Conservation (phyloP, 1,284 basidiomycete species). For the Trametes pubescens region DNA sequence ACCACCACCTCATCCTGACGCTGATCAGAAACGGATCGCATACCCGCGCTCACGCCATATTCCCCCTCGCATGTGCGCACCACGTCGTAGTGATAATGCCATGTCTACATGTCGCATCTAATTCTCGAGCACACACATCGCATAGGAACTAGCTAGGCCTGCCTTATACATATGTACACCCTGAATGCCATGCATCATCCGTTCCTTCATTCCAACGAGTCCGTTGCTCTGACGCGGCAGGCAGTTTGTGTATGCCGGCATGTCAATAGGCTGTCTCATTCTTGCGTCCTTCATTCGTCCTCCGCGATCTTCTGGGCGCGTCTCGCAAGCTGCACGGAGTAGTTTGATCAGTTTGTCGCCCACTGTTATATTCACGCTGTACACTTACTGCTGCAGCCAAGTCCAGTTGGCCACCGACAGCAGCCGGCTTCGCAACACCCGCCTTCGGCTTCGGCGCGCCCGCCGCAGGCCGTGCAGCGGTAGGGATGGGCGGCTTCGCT, state of each 20-base stretch:
- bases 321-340: constrained; percentile 63
- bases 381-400: constrained; percentile 78
- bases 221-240: not conserved
- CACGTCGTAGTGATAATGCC: constrained; percentile 28
- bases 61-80: constrained; percentile 1
- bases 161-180: constrained; percentile 34
- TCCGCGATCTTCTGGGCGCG: constrained; percentile 71
- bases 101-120: constrained; percentile 34
- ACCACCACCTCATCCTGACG: constrained; percentile 19
- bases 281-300: constrained; percentile 39
- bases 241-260: not conserved
- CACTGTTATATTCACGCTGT: not conserved
- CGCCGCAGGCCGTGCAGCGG: constrained; percentile 56
- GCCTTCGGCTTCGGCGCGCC: constrained; percentile 39
- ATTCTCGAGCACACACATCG: constrained; percentile 34
- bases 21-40: constrained; percentile 24
- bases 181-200: constrained; percentile 26
- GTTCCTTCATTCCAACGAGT: constrained; percentile 8
- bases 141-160: constrained; percentile 33
- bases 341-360: constrained; percentile 21
- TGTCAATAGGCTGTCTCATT: not conserved
- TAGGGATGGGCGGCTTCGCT: constrained; percentile 67
- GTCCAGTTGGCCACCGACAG: constrained; percentile 75
- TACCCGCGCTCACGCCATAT: constrained; percentile 29
- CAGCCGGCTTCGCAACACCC: constrained; percentile 47